Percentiles rank a stretch among this genome's conserved stretches.
phyloP scores from a whole-genome alignment of 345 rosid genomes.

The Populus davidiana region DNA sequence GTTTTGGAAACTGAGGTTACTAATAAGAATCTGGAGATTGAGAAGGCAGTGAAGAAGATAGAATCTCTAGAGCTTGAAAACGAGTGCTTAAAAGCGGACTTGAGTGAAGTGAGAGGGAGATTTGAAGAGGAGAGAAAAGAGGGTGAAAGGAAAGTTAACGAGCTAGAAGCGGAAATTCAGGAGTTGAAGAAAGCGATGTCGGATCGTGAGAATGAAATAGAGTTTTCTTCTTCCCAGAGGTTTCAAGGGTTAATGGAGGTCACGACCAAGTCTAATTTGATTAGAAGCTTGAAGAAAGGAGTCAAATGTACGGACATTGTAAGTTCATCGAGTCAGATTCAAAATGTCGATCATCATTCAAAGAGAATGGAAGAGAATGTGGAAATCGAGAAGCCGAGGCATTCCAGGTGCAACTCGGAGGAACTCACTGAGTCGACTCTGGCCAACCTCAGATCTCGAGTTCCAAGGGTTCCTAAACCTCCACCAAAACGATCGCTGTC shows the following conservation, averaged over 20 bases:
- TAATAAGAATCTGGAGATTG: slow-evolving; percentile 41
- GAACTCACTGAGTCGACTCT: slow-evolving; percentile 62
- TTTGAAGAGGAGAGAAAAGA: slow-evolving; percentile 35
- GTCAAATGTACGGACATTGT: slow-evolving; percentile 25
- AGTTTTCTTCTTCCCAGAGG: slow-evolving; percentile 63
- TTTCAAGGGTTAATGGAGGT: slow-evolving; percentile 64
- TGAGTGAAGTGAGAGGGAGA: slow-evolving; percentile 22
- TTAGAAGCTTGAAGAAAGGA: slow-evolving; percentile 47
- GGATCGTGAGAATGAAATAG: slow-evolving; percentile 42
- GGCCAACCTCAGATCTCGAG: slow-evolving; percentile 58
- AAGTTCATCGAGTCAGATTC: slow-evolving; percentile 14
- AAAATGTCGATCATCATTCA: slow-evolving; percentile 23
- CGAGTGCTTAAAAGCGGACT: slow-evolving; percentile 33
- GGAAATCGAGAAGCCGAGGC: slow-evolving; percentile 48
- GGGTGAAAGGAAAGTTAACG: slow-evolving; percentile 43
- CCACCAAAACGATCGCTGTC: slow-evolving; percentile 67
- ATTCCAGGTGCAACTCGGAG: slow-evolving; percentile 60
- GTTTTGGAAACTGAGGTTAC: slow-evolving; percentile 53
- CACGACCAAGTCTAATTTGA: slow-evolving; percentile 48
- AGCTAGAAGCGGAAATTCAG: slow-evolving; percentile 42
- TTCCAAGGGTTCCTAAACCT: slow-evolving; percentile 84
- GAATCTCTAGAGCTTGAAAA: slow-evolving; percentile 51
- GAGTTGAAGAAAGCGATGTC: slow-evolving; percentile 50
- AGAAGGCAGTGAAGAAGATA: slow-evolving; percentile 24
- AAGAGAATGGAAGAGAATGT: slow-evolving; percentile 43